Conservation (phyloP, 2,329 filamentous ascomycete genomes). For the Verticillium nonalfalfae region DNA sequence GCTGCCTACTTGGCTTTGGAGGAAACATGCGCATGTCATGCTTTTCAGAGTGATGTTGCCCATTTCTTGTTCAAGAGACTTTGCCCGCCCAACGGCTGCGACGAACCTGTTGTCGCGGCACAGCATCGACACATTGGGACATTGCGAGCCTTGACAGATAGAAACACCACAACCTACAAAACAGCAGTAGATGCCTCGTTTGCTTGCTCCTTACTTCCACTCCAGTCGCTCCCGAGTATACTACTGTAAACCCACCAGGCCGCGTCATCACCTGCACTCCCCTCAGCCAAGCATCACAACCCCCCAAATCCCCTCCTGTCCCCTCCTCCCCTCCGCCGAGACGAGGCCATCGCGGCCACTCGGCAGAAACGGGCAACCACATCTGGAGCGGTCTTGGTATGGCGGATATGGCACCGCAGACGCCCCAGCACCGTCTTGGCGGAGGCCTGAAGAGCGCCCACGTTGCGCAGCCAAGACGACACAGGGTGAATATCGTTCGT, state of each 20-base stretch:
- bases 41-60: no score
- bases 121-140: no score
- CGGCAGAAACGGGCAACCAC: neutral
- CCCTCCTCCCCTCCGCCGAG: neutral
- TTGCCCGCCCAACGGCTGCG: no score
- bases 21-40: neutral
- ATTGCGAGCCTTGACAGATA: no score
- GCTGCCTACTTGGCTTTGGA: neutral
- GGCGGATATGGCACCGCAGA: neutral
- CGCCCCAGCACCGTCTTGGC: neutral
- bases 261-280: constrained; percentile 2
- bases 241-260: neutral
- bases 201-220: neutral
- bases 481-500: neutral
- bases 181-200: neutral
- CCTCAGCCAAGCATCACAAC: neutral
- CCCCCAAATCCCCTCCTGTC: neutral
- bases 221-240: neutral
- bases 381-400: neutral
- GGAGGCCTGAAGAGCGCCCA: no score
- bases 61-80: no score
- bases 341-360: neutral
- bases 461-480: neutral
- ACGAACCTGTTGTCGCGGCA: no score
- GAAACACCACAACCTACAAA: no score